Percentiles rank a stretch among this genome's conserved stretches.
These are phyloP conservation scores for Kodamaea sp. DNA, from an alignment of 1,139 yeast species.

Conservation along the genomic window DNA sequence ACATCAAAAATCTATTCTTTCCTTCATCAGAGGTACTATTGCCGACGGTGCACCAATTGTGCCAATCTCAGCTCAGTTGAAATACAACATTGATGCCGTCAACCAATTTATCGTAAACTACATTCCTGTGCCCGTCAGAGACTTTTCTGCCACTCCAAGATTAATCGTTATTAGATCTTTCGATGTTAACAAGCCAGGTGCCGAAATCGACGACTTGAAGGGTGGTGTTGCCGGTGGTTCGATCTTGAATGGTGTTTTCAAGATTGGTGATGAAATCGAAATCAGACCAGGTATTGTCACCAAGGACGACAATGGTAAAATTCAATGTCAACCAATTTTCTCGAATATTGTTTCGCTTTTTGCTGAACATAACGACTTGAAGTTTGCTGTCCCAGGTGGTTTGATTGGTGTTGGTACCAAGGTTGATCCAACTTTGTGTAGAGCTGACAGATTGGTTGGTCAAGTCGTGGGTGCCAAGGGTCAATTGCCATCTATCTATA, in stretches of 20 bases:
- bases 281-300: constrained; percentile 98
- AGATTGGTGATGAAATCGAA: constrained; percentile 96
- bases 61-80: constrained; percentile 97
- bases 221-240: constrained; percentile 99
- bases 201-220: constrained; percentile 93
- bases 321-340: constrained; percentile 93
- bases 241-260: constrained; percentile 93
- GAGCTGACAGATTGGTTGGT: constrained; percentile 99
- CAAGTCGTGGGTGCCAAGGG: constrained; percentile 99
- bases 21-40: constrained; percentile 93
- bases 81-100: constrained; percentile 97
- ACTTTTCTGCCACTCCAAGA: constrained; percentile 88
- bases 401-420: constrained; percentile 99
- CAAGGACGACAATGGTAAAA: constrained; percentile 87
- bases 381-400: constrained; percentile 99
- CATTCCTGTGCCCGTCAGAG: constrained; percentile 95
- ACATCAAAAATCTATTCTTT: constrained; percentile 87
- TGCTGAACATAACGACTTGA: constrained; percentile 96
- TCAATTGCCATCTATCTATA: constrained; percentile 89
- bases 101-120: constrained; percentile 93
- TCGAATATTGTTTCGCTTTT: constrained; percentile 90
- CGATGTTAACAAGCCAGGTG: constrained; percentile 98
- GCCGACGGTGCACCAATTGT: constrained; percentile 99
- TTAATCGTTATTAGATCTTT: constrained; percentile 97
- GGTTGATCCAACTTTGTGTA: constrained; percentile 97